Conservation (phyloP, 176 grass and related monocot genomes). For the Musa schizocarpa region DNA sequence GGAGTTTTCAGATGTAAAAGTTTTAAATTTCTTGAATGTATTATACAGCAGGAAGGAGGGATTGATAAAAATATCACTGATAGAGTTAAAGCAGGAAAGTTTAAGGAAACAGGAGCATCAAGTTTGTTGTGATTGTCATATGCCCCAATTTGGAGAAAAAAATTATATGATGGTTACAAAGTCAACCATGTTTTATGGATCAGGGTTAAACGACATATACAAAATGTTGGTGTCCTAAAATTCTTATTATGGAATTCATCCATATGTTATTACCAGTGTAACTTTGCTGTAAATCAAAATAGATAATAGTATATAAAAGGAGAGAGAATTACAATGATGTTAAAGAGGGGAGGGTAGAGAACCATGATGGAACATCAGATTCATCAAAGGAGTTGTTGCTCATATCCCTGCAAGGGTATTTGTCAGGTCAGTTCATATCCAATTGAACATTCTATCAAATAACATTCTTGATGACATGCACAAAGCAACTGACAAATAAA, state of each 20-base stretch:
- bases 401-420: slow-evolving; percentile 13
- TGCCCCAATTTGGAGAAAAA: too few species aligned
- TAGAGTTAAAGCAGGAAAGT: too few species aligned
- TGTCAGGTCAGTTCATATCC: neutral
- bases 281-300: neutral
- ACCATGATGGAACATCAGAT: slow-evolving; percentile 16
- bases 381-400: slow-evolving; percentile 19
- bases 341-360: slow-evolving; percentile 6
- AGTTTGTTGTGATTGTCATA: too few species aligned
- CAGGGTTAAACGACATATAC: neutral
- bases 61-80: too few species aligned
- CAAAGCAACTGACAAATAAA: neutral
- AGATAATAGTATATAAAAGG: neutral
- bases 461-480: neutral
- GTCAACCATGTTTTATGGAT: neutral
- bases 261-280: neutral
- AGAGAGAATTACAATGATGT: slow-evolving; percentile 9
- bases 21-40: too few species aligned
- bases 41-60: too few species aligned
- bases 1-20: too few species aligned
- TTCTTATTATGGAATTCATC: neutral
- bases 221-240: too few species aligned
- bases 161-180: too few species aligned
- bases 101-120: too few species aligned
- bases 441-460: neutral